phyloP scores from a whole-genome alignment of 331 rosid genomes.

The Quercus phellos region DNA sequence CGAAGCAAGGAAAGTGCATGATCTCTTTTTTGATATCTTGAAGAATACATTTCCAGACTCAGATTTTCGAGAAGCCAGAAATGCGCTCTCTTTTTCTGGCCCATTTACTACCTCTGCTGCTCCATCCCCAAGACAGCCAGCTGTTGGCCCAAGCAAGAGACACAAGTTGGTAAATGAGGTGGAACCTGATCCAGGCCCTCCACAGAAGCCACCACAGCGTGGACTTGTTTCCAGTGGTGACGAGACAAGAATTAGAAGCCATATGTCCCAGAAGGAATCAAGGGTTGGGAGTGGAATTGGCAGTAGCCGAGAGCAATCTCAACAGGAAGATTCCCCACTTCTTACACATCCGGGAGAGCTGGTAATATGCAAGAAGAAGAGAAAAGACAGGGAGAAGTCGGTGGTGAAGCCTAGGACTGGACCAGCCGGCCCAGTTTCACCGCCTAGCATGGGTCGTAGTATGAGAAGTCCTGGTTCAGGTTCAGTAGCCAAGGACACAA shows the following conservation, averaged over 20 bases:
- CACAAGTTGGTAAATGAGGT: slow-evolving; percentile 58
- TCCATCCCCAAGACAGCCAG: slow-evolving; percentile 50
- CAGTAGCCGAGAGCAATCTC: slow-evolving; percentile 55
- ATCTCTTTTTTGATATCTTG: slow-evolving; percentile 85
- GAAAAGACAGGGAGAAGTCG: slow-evolving; percentile 90
- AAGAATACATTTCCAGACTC: slow-evolving; percentile 86
- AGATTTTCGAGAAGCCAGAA: slow-evolving; percentile 83
- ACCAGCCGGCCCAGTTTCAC: slow-evolving; percentile 72
- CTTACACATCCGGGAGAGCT: slow-evolving; percentile 96
- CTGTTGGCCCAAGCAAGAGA: slow-evolving; percentile 60
- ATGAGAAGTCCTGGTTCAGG: slow-evolving; percentile 56
- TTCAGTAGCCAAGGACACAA: slow-evolving; percentile 54
- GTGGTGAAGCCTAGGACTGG: slow-evolving; percentile 56
- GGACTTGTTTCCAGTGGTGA: slow-evolving; percentile 49
- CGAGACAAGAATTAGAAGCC: slow-evolving; percentile 56
- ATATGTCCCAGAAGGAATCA: slow-evolving; percentile 55
- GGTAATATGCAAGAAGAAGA: slow-evolving; percentile 95
- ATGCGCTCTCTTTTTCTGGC: slow-evolving; percentile 62
- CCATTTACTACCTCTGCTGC: slow-evolving; percentile 36
- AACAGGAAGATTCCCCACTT: slow-evolving; percentile 52
- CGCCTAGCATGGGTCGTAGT: slow-evolving; percentile 55
- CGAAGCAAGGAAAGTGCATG: slow-evolving; percentile 96
- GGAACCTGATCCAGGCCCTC: slow-evolving; percentile 53
- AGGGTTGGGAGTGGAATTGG: slow-evolving; percentile 57
- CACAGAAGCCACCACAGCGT: slow-evolving; percentile 63